A percentile compares a stretch with the other conserved stretches of the same genome.
phyloP scores from a whole-genome alignment of 306 rosid species.

The Gastrolobium bilobum region DNA sequence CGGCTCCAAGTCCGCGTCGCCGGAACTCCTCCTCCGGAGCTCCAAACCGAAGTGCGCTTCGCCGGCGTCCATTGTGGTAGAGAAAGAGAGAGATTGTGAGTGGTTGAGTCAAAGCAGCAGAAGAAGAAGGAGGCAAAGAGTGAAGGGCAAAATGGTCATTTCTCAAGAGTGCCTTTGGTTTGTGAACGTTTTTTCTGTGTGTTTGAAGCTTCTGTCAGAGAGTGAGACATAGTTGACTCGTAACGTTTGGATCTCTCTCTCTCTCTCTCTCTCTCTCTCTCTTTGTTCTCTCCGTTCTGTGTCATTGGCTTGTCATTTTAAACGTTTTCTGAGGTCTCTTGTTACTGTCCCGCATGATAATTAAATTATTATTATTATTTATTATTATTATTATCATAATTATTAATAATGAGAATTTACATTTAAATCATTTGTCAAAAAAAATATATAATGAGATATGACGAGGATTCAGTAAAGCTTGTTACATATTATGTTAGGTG shows the following conservation, averaged over 20 bases:
- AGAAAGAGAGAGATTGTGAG: conserved; percentile 1
- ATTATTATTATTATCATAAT: too few species aligned
- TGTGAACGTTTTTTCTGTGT: not conserved
- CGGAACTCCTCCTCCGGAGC: conserved; percentile 41
- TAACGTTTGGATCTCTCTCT: conserved; percentile 49
- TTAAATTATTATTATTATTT: too few species aligned
- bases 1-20: not conserved
- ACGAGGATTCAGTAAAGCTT: too few species aligned
- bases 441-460: too few species aligned
- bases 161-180: not conserved
- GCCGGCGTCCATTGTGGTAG: conserved; percentile 58
- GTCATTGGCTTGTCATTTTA: conserved; percentile 55
- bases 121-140: conserved; percentile 11
- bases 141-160: conserved; percentile 70
- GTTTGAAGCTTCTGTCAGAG: conserved; percentile 45
- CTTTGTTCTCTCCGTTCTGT: not conserved
- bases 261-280: not conserved
- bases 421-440: not conserved
- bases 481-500: too few species aligned
- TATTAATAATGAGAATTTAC: not conserved
- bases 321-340: conserved; percentile 50
- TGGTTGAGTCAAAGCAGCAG: conserved; percentile 28
- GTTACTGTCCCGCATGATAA: not conserved
- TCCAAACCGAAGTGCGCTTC: conserved; percentile 30
- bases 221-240: conserved; percentile 63